A percentile compares a stretch with the other conserved stretches of the same genome.
phyloP scores from a whole-genome alignment of 257 asterid genomes.

The Fraxinus anomala region DNA sequence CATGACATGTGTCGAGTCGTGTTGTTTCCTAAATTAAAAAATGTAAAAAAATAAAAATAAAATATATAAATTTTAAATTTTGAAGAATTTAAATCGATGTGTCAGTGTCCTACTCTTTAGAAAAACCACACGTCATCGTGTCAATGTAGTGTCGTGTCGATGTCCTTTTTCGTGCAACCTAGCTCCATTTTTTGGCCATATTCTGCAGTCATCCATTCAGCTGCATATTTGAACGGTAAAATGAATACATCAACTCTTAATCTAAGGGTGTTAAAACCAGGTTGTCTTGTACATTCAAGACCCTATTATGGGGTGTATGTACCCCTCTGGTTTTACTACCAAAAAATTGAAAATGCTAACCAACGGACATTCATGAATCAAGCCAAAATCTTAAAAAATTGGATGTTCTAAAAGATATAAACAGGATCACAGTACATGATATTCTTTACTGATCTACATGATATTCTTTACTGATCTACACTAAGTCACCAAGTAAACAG shows the following conservation, averaged over 20 bases:
- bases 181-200: neutral
- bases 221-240: too few species aligned
- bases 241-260: too few species aligned
- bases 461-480: neutral
- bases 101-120: neutral
- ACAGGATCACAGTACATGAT: neutral
- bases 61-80: neutral
- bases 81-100: neutral
- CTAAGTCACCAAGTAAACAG: constrained; percentile 76
- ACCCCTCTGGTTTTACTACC: neutral
- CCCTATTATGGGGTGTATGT: neutral
- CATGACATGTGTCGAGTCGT: neutral
- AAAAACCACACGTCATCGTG: neutral
- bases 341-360: neutral
- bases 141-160: neutral
- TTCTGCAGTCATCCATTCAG: neutral
- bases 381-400: neutral
- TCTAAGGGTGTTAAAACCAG: neutral
- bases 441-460: neutral
- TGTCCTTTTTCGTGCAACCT: neutral
- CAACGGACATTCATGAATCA: constrained; percentile 25
- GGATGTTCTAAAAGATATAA: neutral
- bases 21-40: neutral
- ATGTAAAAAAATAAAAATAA: neutral
- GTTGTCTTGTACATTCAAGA: neutral